Evolutionary conservation across 2,329 filamentous ascomycete species (phyloP), one percentile per base, ranked within the genome.

Genomic region (Fusarium paranaense): DNA sequence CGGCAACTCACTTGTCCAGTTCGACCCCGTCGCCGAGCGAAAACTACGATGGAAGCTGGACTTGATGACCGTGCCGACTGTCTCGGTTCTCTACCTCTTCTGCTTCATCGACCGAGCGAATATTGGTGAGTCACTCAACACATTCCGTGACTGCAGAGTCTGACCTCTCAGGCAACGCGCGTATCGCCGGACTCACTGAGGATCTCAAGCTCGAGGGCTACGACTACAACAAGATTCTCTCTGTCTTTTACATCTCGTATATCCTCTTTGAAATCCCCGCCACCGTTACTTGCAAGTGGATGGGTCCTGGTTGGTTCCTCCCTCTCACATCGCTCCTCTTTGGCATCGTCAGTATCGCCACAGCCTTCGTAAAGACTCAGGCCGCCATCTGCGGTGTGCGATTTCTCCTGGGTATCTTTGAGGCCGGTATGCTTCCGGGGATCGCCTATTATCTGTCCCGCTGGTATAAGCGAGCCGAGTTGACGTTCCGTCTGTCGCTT

Each of bases 41-140:
- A 87, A 84, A 61, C 84, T 94, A 27, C 85, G 90, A 9, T 82
- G 83, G 76, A 94, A 94, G 80, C 90, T 94, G 57, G 92, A 94
- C 75, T 74, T 92, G 7, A 88, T 85, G 75, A 88, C 93, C 52
- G 85, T 94, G 0, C 92, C 92, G 0, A 92, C 90, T 0, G 91
- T 93, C 0, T 83, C 91, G 0, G 66, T 93, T 0, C 83, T 94
- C 5, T 94, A 94, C 76, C 86, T 94, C 0, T 93, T 94, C 77
- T 93, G 91, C 82, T 94, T 93, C 81, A 93, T 94, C 72, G 92
- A 94, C 76, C 87, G 92, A n/a, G 90, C 92, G 27, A 94, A 94
- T 70, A 92, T 94, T 40, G 92, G 91, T 91, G 78, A 78, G 83
- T 72, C 9, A 52, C 20, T 16, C 11, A 40, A 6, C 13, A 20